Conservation (phyloP, 768 basidiomycete genomes). For the Trametopsis cervina region DNA sequence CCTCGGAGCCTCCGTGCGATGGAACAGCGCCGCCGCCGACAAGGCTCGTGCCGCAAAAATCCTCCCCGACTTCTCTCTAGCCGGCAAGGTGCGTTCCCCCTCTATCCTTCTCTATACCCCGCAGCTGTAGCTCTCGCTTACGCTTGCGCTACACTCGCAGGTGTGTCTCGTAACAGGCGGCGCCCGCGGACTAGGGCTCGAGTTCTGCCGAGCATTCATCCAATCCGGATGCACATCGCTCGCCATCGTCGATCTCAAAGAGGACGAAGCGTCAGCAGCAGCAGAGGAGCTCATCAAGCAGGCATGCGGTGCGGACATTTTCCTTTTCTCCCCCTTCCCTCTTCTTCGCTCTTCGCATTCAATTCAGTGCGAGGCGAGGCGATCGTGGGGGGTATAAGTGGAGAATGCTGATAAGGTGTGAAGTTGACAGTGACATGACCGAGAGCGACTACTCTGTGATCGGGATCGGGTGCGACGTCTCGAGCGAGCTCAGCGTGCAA, state of each 20-base stretch:
- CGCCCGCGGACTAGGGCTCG: constrained; percentile 83
- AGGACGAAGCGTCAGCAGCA: constrained; percentile 57
- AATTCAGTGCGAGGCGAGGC: too few species aligned
- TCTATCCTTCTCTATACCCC: background rate
- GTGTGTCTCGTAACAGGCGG: constrained; percentile 92
- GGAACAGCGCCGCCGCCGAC: constrained; percentile 15
- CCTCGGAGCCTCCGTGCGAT: constrained; percentile 11
- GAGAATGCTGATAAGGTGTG: constrained; percentile 25
- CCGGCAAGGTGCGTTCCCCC: constrained; percentile 52
- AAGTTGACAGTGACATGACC: constrained; percentile 50
- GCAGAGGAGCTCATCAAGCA: constrained; percentile 57
- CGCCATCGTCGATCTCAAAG: constrained; percentile 77
- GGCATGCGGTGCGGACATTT: constrained; percentile 39
- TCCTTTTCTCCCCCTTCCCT: constrained; percentile 8
- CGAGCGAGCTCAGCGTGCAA: constrained; percentile 74
- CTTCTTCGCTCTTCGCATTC: too few species aligned
- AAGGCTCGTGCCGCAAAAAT: constrained; percentile 35
- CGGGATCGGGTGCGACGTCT: constrained; percentile 83
- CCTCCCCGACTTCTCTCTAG: constrained; percentile 73
- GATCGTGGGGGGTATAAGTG: too few species aligned
- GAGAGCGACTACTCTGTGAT: constrained; percentile 56
- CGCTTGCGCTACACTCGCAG: constrained; percentile 29
- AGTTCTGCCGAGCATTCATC: constrained; percentile 87
- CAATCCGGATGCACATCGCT: constrained; percentile 79
- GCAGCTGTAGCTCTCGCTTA: constrained; percentile 3